Evolutionary conservation across 1,139 yeast genomes (phyloP), one percentile per base, ranked within the genome.

Genomic region (Pichia sp.): DNA sequence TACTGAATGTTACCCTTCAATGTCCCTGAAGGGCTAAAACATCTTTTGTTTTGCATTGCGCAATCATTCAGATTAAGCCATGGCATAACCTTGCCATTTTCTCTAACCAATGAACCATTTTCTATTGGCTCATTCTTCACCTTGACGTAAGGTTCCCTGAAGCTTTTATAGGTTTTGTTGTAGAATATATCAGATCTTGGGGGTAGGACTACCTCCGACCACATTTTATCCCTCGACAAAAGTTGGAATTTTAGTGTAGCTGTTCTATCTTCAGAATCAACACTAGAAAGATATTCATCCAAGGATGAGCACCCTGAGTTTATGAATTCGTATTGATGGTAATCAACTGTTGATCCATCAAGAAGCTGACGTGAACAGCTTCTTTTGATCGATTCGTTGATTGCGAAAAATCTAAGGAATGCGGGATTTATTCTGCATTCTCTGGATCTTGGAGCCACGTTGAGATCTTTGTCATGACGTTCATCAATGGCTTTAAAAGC

Each of bases 371-470:
- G 27, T 33, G 52, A 75, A 75, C 33, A 76, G 58, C 17, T 70
- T 68, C 7, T 57, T 58, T 12, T 63, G 53, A 56, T 80, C 65
- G 45, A 66, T 63, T 66, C 77, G 62, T 79, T 83, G 46, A 74
- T 68, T 7, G 84, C 80, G 60, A 79, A 80, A 50, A 78, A 67
- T 53, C 75, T 68, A 43, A 80, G 69, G 54, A 80, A 80, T 14
- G 66, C 64, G 41, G 79, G 66, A 60, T 80, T 80, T 48, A 79
- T 71, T 49, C 84, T 68, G 44, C 73, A 75, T 57, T 79, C 83
- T 59, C 85, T 70, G 50, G 73, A 69, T 55, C 69, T 73, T 47
- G 44, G 46, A 29, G 17, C 33, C 12, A n/a, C 31, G n/a, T 52
- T 45, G 24, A 20, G 4, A 16, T 46, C 33, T 20, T 36, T 43